Evolutionary conservation across 345 rosid genomes (phyloP).

Genomic region (Syzygium grande): DNA sequence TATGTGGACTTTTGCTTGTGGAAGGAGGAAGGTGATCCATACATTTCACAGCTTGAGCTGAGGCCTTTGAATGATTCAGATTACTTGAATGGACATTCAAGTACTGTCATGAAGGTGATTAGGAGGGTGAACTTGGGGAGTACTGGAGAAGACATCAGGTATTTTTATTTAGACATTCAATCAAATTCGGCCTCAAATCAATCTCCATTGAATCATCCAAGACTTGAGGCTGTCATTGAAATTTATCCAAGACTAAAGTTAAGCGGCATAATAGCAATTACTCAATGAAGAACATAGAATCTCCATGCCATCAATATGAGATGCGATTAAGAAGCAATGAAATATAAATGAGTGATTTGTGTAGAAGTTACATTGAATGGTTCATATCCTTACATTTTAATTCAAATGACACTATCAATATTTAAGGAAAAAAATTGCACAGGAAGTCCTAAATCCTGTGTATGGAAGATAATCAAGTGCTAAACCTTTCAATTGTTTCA

Average conservation of each 20-base stretch:
- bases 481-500: neutral
- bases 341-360: neutral
- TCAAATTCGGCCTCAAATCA: neutral
- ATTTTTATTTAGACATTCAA: neutral
- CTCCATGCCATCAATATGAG: neutral
- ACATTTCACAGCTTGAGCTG: constrained; percentile 43
- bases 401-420: neutral
- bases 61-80: constrained; percentile 28
- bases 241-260: neutral
- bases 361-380: neutral
- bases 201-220: neutral
- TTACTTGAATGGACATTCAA: constrained; percentile 18
- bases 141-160: constrained; percentile 29
- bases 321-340: neutral
- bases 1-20: constrained; percentile 37
- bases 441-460: neutral
- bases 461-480: neutral
- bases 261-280: neutral
- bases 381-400: neutral
- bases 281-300: neutral
- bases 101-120: constrained; percentile 31
- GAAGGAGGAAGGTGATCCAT: constrained; percentile 27
- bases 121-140: constrained; percentile 34
- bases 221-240: neutral
- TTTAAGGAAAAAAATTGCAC: neutral